Conservation (phyloP, 176 grass and related monocot genomes). For the Zizania latifolia region DNA sequence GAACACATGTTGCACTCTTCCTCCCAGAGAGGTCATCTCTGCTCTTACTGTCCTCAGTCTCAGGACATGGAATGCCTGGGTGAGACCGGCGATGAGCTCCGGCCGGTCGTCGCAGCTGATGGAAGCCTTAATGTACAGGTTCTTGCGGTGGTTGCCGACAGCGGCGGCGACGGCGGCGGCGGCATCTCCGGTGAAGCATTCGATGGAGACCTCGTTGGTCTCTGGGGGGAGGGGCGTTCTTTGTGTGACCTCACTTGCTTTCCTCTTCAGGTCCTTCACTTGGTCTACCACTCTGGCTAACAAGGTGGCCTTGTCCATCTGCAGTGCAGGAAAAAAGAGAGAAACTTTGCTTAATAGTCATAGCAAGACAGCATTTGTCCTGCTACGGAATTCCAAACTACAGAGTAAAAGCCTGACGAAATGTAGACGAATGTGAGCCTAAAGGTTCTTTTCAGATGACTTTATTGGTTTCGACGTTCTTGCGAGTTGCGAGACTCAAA, state of each 20-base stretch:
- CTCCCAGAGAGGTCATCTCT: conserved; percentile 32
- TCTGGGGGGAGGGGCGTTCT: conserved; percentile 12
- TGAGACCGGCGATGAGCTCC: conserved; percentile 32
- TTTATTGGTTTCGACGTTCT: neutral
- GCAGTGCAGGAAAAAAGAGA: neutral
- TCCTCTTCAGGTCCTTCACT: conserved; percentile 56
- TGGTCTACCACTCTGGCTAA: conserved; percentile 60
- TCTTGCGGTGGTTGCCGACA: neutral
- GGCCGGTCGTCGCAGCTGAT: conserved; percentile 47
- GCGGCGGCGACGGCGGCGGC: accelerated
- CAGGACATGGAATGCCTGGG: conserved; percentile 28
- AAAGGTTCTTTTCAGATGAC: neutral
- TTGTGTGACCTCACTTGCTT: conserved; percentile 23
- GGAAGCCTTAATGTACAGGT: conserved; percentile 30
- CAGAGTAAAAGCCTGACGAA: neutral
- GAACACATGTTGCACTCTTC: conserved; percentile 42
- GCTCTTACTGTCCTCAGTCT: conserved; percentile 34
- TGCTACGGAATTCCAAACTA: conserved; percentile 9
- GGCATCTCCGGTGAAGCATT: conserved; percentile 4
- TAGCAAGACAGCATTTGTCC: neutral
- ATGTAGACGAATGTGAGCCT: conserved; percentile 3
- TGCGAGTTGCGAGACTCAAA: conserved; percentile 1
- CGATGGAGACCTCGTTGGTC: conserved; percentile 29
- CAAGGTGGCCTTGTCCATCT: conserved; percentile 79
- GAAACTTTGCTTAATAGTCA: neutral